Base-by-base conservation (phyloP, 2,329 filamentous ascomycete genomes). In the Sporothrix brasiliensis region DNA sequence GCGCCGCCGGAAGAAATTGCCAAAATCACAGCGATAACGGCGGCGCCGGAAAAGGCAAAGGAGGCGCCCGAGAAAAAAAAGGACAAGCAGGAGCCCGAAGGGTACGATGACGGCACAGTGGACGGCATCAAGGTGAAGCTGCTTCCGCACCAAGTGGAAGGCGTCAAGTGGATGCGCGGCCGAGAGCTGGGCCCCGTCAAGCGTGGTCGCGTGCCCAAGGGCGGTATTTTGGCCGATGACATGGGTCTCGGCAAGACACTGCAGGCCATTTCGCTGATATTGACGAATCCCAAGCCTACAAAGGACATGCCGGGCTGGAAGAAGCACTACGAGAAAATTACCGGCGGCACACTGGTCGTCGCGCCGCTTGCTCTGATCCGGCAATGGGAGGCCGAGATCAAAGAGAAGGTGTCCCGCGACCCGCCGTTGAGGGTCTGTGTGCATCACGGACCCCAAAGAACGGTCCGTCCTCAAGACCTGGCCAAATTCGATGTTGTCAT, bases 181-280 rank as follows among this genome's bases (percentile, higher is more conserved):
- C 93, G 96, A 76, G 95, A 99, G 80, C 89, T 93, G 13, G 94
- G 94, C 2, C 89, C 89, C 21, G 89, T 92, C 72, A 97, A 95
- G 81, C 91, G 90, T 75, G 92, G 92, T 71, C 87, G 83, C 73
- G 86, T 96, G 11, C 93, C 94, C 41, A 95, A 96, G 75, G 95
- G 95, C 49, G 95, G 95, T 21, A 97, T 99, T 73, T 86, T 99
- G 49, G 95, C 95, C 21, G 95, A 99, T 76, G 95, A 99, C 78
- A 96, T 98, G 94, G 94, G 94, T 74, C 83, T 98, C 16, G 95
- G 95, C 71, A 99, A 99, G 84, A 99, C 95, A 0, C 87, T 99
- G 16, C 95, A 99, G 80, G 93, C 94, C 0, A 92, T 99, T 70
- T 90, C 94, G 1, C 85, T 98, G 44, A 91, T 99, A 54, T 84